Evolutionary conservation across 371 early-diverging fungal genomes (phyloP).

Genomic region (Amoeboradix gromovi): DNA sequence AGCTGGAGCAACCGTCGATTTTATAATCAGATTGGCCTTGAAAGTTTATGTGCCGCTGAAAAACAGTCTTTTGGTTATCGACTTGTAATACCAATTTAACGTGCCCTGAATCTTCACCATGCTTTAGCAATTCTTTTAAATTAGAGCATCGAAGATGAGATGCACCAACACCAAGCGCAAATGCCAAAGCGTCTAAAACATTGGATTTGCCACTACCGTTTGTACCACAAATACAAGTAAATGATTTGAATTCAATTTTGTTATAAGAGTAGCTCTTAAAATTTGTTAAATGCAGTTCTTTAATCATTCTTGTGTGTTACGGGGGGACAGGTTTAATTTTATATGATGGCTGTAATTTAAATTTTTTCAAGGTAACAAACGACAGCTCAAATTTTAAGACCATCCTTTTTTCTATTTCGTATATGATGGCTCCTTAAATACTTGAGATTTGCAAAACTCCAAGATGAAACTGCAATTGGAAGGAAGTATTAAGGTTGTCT

Average conservation of each 20-base stretch:
- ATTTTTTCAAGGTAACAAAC: no score
- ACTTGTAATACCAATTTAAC: slow-evolving; percentile 10
- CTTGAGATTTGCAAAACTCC: background rate
- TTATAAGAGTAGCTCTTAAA: slow-evolving; percentile 94
- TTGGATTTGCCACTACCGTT: slow-evolving; percentile 94
- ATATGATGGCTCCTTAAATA: no score
- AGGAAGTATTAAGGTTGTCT: background rate
- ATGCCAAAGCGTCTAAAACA: slow-evolving; percentile 94
- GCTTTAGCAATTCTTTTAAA: slow-evolving; percentile 65
- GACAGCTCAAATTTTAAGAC: no score
- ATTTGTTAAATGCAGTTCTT: slow-evolving; percentile 67
- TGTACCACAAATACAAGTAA: slow-evolving; percentile 93
- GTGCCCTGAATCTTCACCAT: slow-evolving; percentile 30
- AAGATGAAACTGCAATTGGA: background rate
- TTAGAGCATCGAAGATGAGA: slow-evolving; percentile 55
- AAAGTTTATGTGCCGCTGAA: slow-evolving; percentile 20
- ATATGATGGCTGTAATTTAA: no score
- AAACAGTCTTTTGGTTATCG: background rate
- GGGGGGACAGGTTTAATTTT: no score
- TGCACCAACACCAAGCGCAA: slow-evolving; percentile 78
- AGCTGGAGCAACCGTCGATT: slow-evolving; percentile 39
- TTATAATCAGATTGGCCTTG: slow-evolving; percentile 56
- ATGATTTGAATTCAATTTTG: slow-evolving; percentile 67
- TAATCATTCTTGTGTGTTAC: background rate
- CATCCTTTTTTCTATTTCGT: no score